These are phyloP conservation scores for Ziziphus jujuba DNA, from an alignment of 306 rosid species.

Conservation along the genomic window DNA sequence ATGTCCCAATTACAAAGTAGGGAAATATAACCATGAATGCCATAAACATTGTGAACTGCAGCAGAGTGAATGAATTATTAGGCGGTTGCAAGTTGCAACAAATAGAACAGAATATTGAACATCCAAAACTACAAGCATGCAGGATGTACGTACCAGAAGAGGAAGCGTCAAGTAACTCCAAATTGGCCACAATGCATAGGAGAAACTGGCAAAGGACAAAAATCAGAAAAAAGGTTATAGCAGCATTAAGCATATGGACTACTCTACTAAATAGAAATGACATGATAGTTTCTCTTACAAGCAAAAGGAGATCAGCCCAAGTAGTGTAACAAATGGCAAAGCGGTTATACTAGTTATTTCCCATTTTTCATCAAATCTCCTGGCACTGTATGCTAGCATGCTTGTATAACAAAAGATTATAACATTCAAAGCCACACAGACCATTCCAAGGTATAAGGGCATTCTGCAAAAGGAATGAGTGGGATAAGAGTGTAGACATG, in stretches of 20 bases:
- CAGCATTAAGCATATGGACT: slow-evolving; percentile 6
- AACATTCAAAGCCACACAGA: slow-evolving; percentile 65
- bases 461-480: slow-evolving; percentile 59
- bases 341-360: slow-evolving; percentile 69
- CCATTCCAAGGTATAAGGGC: slow-evolving; percentile 89
- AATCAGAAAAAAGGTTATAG: slow-evolving; percentile 32
- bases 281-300: slow-evolving; percentile 53
- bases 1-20: slow-evolving; percentile 64
- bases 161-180: slow-evolving; percentile 94
- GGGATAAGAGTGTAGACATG: slow-evolving; percentile 19
- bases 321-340: slow-evolving; percentile 74
- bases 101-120: not conserved
- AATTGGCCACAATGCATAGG: slow-evolving; percentile 95
- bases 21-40: slow-evolving; percentile 92
- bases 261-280: slow-evolving; percentile 11
- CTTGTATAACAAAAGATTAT: slow-evolving; percentile 79
- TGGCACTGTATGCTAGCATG: slow-evolving; percentile 64
- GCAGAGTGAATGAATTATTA: slow-evolving; percentile 25
- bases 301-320: slow-evolving; percentile 84
- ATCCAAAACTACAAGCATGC: slow-evolving; percentile 6
- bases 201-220: slow-evolving; percentile 43
- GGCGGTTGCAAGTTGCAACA: slow-evolving; percentile 23
- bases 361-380: slow-evolving; percentile 90
- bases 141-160: slow-evolving; percentile 83
- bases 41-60: slow-evolving; percentile 98